Base-by-base conservation (phyloP, 768 basidiomycete species). In the Candolleomyces eurysporus region DNA sequence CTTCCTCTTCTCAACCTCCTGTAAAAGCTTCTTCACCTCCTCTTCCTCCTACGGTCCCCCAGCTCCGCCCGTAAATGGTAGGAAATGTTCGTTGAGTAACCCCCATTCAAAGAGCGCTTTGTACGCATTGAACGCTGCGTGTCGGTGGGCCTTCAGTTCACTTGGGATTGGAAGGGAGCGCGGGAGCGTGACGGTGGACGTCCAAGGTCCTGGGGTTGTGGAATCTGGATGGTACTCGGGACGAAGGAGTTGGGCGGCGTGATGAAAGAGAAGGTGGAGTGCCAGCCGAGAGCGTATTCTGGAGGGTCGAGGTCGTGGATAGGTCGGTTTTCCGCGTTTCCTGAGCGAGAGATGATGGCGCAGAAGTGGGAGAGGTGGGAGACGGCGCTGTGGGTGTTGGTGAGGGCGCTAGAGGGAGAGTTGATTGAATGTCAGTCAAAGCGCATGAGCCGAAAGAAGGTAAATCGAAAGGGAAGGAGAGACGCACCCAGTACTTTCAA, bases 311-410 rank as follows among this genome's bases (percentile, higher is more conserved):
- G 78, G 52, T 89, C 89, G 62, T 85, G 89, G 0, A 91, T 69
- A 0, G 88, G 84, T 13, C 73, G 71, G 31, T 79, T 74, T 49
- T 85, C 82, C 8, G 72, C 75, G 11, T 84, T 82, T 14, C 81
- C 77, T 9, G 77, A 75, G 14, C 76, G 78, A 1, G 88, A 86
- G 46, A 93, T 83, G 26, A 89, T 79, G 3, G 87, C 77, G 65
- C 91, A 93, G 69, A 92, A 92, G 66, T 91, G 87, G 43, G 83
- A 77, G 21, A 95, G 74, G 65, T 92, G 89, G 1, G 85, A 77
- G 16, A 90, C 79, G 0, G 90, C 87, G 1, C 85, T 87, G 63
- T 88, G 79, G 9, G 88, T 81, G 4, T 87, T 92, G 43, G 93
- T 78, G n/a, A 83, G 69, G 5, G 92, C 92, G 3, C 92, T 93